phyloP scores from a whole-genome alignment of 176 grass and related monocot species.

The Oryza longistaminata region DNA sequence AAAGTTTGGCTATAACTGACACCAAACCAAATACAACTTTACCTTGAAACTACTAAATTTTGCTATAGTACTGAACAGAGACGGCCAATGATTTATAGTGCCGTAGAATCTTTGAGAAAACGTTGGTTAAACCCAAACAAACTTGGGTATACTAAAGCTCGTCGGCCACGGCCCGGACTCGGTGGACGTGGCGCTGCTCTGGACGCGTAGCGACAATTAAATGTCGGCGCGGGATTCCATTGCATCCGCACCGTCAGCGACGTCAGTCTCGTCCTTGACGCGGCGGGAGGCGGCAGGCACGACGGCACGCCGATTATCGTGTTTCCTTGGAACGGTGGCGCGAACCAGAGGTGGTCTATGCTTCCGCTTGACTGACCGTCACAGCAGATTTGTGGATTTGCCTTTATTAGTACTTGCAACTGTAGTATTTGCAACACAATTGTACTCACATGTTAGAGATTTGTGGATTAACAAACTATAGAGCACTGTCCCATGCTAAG shows the following conservation, averaged over 20 bases:
- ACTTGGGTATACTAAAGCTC: not conserved
- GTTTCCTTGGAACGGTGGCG: not conserved
- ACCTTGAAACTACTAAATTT: no score
- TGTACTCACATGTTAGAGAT: no score
- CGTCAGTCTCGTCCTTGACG: constrained; percentile 9
- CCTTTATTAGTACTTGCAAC: no score
- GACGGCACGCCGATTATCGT: constrained; percentile 23
- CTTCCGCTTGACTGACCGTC: not conserved
- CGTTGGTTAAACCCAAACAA: not conserved
- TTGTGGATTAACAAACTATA: no score
- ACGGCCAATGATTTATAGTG: not conserved
- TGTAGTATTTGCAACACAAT: no score
- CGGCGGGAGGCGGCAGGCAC: not conserved
- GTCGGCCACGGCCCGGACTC: not conserved
- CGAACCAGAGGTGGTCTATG: constrained; percentile 21
- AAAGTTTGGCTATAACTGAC: no score
- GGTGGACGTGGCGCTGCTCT: constrained; percentile 31
- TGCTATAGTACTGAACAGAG: no score
- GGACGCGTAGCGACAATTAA: constrained; percentile 30
- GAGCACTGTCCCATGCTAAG: no score
- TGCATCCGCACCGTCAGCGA: not conserved
- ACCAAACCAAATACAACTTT: no score
- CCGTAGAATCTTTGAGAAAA: not conserved
- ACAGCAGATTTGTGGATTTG: no score
- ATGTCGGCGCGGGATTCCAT: constrained; percentile 5